A percentile compares a stretch with the other conserved stretches of the same genome.
Conservation (phyloP, 2,329 filamentous ascomycete species). For the Pseudomassariella vexata region DNA sequence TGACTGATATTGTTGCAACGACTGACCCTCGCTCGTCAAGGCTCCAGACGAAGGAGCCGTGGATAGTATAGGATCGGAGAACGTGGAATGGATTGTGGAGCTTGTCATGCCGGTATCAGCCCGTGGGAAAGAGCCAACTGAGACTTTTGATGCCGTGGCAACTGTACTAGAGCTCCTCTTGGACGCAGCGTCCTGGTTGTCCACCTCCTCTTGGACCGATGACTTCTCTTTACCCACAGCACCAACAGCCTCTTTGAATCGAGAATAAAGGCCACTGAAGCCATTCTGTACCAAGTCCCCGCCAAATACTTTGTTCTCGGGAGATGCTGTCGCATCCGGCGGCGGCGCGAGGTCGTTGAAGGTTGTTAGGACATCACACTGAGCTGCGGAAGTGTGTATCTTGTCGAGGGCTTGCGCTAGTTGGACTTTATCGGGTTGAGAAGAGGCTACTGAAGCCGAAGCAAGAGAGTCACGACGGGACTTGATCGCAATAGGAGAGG, state of each 20-base stretch:
- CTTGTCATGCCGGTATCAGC: constrained; percentile 30
- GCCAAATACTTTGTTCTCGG: constrained; percentile 64
- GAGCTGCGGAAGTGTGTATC: constrained; percentile 85
- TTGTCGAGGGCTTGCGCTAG: constrained; percentile 74
- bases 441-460: constrained; percentile 39
- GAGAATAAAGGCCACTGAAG: constrained; percentile 81
- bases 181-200: constrained; percentile 35
- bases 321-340: constrained; percentile 48
- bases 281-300: constrained; percentile 78
- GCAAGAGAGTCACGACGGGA: constrained; percentile 33
- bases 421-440: constrained; percentile 64
- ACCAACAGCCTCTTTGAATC: constrained; percentile 77
- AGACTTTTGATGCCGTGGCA: constrained; percentile 34
- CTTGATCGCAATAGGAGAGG: constrained; percentile 20
- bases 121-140: constrained; percentile 33
- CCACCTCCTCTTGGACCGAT: constrained; percentile 14
- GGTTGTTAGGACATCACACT: constrained; percentile 77
- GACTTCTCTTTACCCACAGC: constrained; percentile 44
- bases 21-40: constrained; percentile 32
- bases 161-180: constrained; percentile 35
- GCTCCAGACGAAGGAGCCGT: constrained; percentile 31
- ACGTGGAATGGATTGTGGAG: constrained; percentile 26
- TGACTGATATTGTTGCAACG: constrained; percentile 30
- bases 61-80: constrained; percentile 21
- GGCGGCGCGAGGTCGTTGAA: constrained; percentile 87